A percentile compares a stretch with the other conserved stretches of the same genome.
phyloP scores from a whole-genome alignment of 148 eudicot genomes.

The Suaeda aralocaspica region DNA sequence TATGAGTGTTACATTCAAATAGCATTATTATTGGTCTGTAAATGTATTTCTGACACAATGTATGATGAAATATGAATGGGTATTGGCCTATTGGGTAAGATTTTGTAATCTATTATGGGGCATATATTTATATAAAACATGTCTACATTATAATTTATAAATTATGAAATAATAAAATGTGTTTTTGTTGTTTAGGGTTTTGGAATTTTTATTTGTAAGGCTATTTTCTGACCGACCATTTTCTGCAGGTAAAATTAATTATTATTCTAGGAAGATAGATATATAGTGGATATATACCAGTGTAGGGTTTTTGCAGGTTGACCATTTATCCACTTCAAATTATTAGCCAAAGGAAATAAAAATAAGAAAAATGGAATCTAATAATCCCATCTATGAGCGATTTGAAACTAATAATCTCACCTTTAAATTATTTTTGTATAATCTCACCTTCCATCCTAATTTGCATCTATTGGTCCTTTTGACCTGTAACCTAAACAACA shows the following conservation, averaged over 20 bases:
- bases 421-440: no score
- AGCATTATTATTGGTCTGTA: no score
- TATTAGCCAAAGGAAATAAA: constrained; percentile 2
- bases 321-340: not conserved
- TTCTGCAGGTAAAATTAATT: not conserved
- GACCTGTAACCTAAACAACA: no score
- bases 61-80: not conserved
- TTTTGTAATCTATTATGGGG: not conserved
- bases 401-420: no score
- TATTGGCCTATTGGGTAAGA: not conserved
- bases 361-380: no score
- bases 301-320: constrained; percentile 13
- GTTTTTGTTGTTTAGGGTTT: not conserved
- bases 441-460: no score
- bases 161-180: not conserved
- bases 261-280: not conserved
- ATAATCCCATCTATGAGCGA: no score
- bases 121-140: no score
- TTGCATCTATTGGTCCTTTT: no score
- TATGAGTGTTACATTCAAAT: no score
- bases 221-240: not conserved
- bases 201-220: not conserved
- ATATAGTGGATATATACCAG: not conserved
- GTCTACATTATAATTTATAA: not conserved
- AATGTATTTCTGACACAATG: constrained; percentile 8